Conservation (phyloP, 2,329 filamentous ascomycete species). For the Aspergillus sp. region DNA sequence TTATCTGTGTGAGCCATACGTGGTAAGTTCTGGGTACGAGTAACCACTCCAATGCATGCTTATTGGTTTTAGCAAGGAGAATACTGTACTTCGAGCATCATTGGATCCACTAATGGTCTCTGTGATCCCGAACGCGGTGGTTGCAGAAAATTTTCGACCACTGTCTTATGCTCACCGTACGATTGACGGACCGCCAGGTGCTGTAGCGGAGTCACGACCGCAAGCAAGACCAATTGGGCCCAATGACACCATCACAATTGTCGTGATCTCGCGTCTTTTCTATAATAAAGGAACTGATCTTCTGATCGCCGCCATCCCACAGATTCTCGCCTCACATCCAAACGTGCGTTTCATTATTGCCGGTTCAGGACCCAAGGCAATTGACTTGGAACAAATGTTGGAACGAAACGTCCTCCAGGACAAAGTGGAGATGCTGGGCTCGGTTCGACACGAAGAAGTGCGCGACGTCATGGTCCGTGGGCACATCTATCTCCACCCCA, state of each 20-base stretch:
- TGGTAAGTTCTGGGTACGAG: constrained; percentile 53
- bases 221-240: constrained; percentile 65
- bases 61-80: constrained; percentile 66
- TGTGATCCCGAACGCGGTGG: constrained; percentile 93
- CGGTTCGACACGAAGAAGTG: constrained; percentile 91
- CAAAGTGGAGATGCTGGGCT: constrained; percentile 82
- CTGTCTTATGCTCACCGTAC: constrained; percentile 45
- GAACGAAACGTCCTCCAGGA: constrained; percentile 92
- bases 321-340: constrained; percentile 78
- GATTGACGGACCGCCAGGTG: constrained; percentile 14
- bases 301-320: constrained; percentile 88
- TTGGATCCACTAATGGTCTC: constrained; percentile 95
- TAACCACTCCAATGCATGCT: constrained; percentile 6
- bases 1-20: constrained; percentile 96
- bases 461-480: constrained; percentile 95
- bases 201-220: constrained; percentile 33
- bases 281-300: constrained; percentile 98
- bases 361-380: constrained; percentile 90
- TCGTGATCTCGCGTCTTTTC: constrained; percentile 93
- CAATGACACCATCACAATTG: constrained; percentile 84
- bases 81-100: constrained; percentile 88
- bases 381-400: constrained; percentile 96
- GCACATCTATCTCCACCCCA: constrained; percentile 93
- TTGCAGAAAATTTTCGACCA: constrained; percentile 90
- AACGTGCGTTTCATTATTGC: constrained; percentile 97